Conservation (phyloP, 306 rosid species). For the Ormosia semicastrata region DNA sequence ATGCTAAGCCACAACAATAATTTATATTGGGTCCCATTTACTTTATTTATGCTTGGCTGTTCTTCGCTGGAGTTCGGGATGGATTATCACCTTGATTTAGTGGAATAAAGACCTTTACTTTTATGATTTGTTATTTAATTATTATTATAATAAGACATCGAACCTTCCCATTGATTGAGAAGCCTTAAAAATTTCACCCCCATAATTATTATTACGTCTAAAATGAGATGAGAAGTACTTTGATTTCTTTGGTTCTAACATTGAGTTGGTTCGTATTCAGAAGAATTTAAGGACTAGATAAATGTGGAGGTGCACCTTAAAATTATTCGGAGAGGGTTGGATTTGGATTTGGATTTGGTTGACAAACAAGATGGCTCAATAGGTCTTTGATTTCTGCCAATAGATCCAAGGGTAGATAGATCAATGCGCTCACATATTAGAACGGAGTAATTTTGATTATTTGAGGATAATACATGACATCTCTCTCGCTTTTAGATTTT, state of each 20-base stretch:
- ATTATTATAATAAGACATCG: not conserved
- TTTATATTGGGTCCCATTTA: not conserved
- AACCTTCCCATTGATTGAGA: not conserved
- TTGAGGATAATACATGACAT: not conserved
- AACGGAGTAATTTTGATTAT: not conserved
- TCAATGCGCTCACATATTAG: not conserved
- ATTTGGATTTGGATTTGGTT: not conserved
- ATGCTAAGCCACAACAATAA: not conserved
- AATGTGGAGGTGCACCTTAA: not conserved
- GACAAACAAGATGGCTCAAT: not conserved
- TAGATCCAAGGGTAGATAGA: not conserved
- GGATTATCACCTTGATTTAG: not conserved
- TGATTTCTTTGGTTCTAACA: not conserved
- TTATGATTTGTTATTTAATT: not conserved
- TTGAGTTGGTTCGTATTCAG: too few relatives aligned
- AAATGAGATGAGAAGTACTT: not conserved
- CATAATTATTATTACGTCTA: not conserved
- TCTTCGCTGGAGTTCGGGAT: constrained; percentile 1
- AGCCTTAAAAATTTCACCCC: not conserved
- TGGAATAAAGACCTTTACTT: not conserved
- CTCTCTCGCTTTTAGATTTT: not conserved
- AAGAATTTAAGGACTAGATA: too few relatives aligned
- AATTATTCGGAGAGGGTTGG: not conserved
- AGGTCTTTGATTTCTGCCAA: not conserved
- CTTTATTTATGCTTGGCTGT: constrained; percentile 37